Conservation (phyloP, 2,329 filamentous ascomycete species). For the Canariomyces notabilis region DNA sequence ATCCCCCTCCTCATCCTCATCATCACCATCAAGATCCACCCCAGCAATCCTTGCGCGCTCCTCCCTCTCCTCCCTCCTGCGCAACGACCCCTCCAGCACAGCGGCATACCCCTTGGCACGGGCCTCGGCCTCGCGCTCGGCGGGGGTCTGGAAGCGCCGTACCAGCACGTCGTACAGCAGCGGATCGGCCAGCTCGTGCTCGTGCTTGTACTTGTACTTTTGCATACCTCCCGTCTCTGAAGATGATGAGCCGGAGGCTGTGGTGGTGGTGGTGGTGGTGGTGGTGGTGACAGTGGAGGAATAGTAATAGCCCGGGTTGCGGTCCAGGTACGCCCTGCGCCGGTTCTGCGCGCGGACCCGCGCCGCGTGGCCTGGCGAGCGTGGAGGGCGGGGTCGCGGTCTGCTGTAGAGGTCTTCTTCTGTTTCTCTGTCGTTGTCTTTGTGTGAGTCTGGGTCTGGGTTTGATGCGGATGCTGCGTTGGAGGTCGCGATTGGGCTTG, state of each 20-base stretch:
- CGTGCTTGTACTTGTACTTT: no score
- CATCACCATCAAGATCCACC: no score
- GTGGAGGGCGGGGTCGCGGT: constrained; percentile 42
- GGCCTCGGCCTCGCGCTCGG: constrained; percentile 69
- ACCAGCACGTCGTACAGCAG: constrained; percentile 78
- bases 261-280: no score
- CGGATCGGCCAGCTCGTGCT: constrained; percentile 63
- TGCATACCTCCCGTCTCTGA: no score
- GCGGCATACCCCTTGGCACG: constrained; percentile 72
- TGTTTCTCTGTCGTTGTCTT: no score
- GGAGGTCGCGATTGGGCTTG: constrained; percentile 9
- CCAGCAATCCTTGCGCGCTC: no score
- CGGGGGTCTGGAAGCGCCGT: constrained; percentile 66
- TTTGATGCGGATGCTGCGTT: no score
- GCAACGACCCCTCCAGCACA: constrained; percentile 70
- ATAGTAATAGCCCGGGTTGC: constrained; percentile 66
- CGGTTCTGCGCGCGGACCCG: constrained; percentile 66
- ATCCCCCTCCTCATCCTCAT: no score
- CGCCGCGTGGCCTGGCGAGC: constrained; percentile 36
- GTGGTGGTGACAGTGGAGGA: no score
- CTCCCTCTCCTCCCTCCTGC: constrained; percentile 71
- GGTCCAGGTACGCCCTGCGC: constrained; percentile 68
- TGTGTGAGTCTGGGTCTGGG: no score
- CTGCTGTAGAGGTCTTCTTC: constrained; percentile 30
- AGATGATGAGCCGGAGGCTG: no score